Evolutionary conservation across 2,329 filamentous ascomycete species (phyloP).

Genomic region (Alternaria sp.): DNA sequence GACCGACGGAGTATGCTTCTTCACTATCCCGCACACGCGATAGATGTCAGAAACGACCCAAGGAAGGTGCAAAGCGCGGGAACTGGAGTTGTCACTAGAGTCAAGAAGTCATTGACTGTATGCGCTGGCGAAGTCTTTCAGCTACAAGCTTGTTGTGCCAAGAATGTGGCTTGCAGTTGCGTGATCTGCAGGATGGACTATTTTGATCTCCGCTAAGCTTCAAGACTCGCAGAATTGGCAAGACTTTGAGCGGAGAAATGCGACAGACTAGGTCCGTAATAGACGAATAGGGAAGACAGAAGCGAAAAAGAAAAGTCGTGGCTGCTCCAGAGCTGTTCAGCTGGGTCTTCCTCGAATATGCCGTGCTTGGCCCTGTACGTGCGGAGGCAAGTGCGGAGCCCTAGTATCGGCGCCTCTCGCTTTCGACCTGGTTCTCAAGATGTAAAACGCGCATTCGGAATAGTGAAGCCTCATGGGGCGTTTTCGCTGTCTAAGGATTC

Average conservation of each 20-base stretch:
- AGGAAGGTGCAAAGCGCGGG: background rate
- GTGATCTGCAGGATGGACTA: conserved; percentile 5
- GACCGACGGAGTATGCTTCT: background rate
- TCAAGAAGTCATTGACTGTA: background rate
- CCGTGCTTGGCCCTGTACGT: conserved; percentile 2
- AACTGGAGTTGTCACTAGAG: background rate
- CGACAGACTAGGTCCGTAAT: background rate
- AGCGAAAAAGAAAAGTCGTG: conserved; percentile 19
- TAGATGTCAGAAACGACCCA: background rate
- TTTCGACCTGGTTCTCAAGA: background rate
- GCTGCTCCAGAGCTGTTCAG: conserved; percentile 31
- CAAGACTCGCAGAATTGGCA: conserved; percentile 10
- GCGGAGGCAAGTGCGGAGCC: conserved; percentile 3
- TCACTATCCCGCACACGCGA: background rate
- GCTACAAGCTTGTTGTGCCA: background rate
- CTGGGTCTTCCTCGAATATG: conserved; percentile 16
- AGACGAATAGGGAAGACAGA: conserved; percentile 9
- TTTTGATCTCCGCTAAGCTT: conserved; percentile 3
- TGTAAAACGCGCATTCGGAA: background rate
- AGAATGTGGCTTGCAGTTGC: conserved; percentile 1
- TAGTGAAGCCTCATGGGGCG: background rate
- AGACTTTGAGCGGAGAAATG: conserved; percentile 5
- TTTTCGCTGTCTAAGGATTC: background rate
- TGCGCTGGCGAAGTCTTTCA: conserved; percentile 3
- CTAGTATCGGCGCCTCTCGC: background rate